A percentile compares a stretch with the other conserved stretches of the same genome.
Conservation (phyloP, 106 monocot genomes). For the Dendrobium officinale region DNA sequence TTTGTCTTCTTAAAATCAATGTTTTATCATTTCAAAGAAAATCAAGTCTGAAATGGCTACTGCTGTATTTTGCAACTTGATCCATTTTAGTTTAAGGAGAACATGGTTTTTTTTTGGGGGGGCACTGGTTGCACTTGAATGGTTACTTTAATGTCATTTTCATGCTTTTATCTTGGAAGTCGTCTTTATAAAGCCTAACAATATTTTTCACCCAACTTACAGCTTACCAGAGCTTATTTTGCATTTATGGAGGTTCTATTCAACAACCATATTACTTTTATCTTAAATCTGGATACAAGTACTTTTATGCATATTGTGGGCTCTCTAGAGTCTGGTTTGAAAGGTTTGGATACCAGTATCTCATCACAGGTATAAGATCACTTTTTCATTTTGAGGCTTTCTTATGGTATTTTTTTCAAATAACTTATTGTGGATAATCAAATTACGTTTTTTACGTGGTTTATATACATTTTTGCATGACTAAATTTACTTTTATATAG, state of each 20-base stretch:
- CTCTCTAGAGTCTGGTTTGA: constrained; percentile 95
- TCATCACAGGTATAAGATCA: constrained; percentile 74
- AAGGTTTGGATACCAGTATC: constrained; percentile 75
- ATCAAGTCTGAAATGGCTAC: too few species aligned
- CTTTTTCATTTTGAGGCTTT: background rate
- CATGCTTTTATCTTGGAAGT: too few species aligned
- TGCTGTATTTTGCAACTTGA: too few species aligned
- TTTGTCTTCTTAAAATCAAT: too few species aligned
- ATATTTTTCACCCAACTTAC: constrained; percentile 18
- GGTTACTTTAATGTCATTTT: background rate
- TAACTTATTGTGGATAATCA: background rate
- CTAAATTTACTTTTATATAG: constrained; percentile 22
- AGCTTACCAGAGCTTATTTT: constrained; percentile 89
- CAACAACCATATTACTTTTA: constrained; percentile 71
- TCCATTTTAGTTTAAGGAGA: too few species aligned
- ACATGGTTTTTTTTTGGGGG: too few species aligned
- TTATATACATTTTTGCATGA: background rate
- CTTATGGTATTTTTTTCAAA: background rate
- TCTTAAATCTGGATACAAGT: constrained; percentile 70
- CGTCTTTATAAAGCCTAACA: background rate
- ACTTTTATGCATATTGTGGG: constrained; percentile 90
- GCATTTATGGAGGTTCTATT: constrained; percentile 86
- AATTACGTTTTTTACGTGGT: background rate
- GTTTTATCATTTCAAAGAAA: too few species aligned
- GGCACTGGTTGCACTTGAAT: background rate